A percentile compares a stretch with the other conserved stretches of the same genome.
phyloP scores from a whole-genome alignment of 768 basidiomycete genomes.

The Stropharia rugosoannulata region DNA sequence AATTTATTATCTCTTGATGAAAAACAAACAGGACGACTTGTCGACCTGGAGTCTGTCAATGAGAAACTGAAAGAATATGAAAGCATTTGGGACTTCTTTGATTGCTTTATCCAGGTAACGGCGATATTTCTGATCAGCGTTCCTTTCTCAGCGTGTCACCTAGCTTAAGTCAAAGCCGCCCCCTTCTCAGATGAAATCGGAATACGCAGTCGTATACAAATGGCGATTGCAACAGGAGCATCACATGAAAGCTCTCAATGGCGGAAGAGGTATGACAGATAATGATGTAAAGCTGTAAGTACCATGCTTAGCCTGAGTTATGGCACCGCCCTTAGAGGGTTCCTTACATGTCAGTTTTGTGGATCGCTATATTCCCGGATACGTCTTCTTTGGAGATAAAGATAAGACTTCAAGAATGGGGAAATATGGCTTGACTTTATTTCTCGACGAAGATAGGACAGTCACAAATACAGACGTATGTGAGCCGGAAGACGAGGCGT shows the following conservation, averaged over 20 bases:
- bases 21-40: slow-evolving; percentile 38
- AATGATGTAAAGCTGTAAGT: slow-evolving; percentile 64
- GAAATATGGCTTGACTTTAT: slow-evolving; percentile 50
- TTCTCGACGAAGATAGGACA: slow-evolving; percentile 53
- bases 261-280: slow-evolving; percentile 88
- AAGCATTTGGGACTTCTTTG: slow-evolving; percentile 68
- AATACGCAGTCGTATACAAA: slow-evolving; percentile 64
- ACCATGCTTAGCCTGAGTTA: slow-evolving; percentile 17
- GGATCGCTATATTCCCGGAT: slow-evolving; percentile 92
- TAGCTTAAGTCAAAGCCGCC: slow-evolving; percentile 32
- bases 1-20: slow-evolving; percentile 33
- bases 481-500: slow-evolving; percentile 19
- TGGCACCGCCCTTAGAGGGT: not conserved
- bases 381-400: slow-evolving; percentile 79
- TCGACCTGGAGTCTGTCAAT: slow-evolving; percentile 67
- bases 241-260: slow-evolving; percentile 81
- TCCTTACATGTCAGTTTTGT: slow-evolving; percentile 58
- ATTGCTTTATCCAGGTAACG: slow-evolving; percentile 75
- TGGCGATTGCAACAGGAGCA: slow-evolving; percentile 94
- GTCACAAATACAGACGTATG: slow-evolving; percentile 38
- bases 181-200: slow-evolving; percentile 22
- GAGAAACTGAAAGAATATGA: slow-evolving; percentile 56
- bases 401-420: slow-evolving; percentile 22
- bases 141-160: not conserved
- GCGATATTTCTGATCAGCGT: not conserved